Evolutionary conservation across 2,329 filamentous ascomycete species (phyloP).

Genomic region (Paecilomyces formosus): DNA sequence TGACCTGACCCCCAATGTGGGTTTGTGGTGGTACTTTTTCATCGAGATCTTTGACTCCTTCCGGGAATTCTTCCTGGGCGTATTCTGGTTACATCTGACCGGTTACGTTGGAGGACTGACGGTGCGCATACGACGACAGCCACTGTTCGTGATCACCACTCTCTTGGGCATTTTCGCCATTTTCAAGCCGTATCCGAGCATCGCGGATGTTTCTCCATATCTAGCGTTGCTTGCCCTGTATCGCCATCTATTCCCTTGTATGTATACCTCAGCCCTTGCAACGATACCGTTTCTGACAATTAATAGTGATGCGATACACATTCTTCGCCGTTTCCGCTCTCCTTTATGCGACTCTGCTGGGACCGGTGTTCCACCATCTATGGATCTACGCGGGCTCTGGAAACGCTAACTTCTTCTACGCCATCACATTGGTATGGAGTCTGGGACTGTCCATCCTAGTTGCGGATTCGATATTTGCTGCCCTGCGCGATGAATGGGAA

Average conservation of each 20-base stretch:
- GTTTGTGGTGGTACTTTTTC: slow-evolving; percentile 99
- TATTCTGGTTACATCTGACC: slow-evolving; percentile 93
- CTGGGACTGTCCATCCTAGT: slow-evolving; percentile 79
- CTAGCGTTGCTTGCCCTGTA: slow-evolving; percentile 76
- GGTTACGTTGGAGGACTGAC: slow-evolving; percentile 84
- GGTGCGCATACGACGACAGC: slow-evolving; percentile 74
- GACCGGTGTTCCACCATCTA: slow-evolving; percentile 90
- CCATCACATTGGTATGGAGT: slow-evolving; percentile 98
- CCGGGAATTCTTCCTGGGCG: slow-evolving; percentile 89
- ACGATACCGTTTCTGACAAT: slow-evolving; percentile 17
- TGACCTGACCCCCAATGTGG: slow-evolving; percentile 89
- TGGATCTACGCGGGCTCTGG: slow-evolving; percentile 98
- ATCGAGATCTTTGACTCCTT: slow-evolving; percentile 99
- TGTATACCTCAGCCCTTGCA: slow-evolving; percentile 23
- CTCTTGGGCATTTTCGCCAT: slow-evolving; percentile 84
- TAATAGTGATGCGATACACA: slow-evolving; percentile 76
- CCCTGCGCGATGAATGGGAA: slow-evolving; percentile 89
- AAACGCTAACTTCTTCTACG: slow-evolving; percentile 99
- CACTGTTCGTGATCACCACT: slow-evolving; percentile 76
- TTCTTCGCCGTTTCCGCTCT: slow-evolving; percentile 79
- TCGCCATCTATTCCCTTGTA: slow-evolving; percentile 79
- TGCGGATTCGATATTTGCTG: slow-evolving; percentile 80
- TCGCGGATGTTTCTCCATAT: slow-evolving; percentile 82
- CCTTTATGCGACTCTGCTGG: slow-evolving; percentile 79
- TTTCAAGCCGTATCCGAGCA: slow-evolving; percentile 95